Evolutionary conservation across 1,284 basidiomycete genomes (phyloP), one percentile per base, ranked within the genome.

Genomic region (Agaricales sp.): DNA sequence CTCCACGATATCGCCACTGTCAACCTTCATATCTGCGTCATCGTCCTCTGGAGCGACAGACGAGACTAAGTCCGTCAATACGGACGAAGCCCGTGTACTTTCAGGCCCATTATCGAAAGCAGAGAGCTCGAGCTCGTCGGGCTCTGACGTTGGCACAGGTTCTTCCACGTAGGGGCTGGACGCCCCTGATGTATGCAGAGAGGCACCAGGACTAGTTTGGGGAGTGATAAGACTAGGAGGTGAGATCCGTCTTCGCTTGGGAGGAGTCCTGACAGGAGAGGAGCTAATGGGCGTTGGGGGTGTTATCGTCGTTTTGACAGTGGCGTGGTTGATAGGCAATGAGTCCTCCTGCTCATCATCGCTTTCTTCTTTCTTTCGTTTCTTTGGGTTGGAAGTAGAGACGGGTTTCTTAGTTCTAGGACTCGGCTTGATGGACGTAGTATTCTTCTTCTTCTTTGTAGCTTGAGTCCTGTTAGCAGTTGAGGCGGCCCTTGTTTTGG

Each of bases 281-380:
- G 39, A 41, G 39, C 39, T 41, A 18, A 18, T 20, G 4, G 39
- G 39, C 16, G 39, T 41, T 16, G 39, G 39, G 18, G 39, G 39
- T 11, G 39, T 41, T 6, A 41, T 16, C 18, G 6, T 41, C 39
- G 13, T n/a, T 20, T 8, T 41, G 30, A 35, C 8, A 8, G 30
- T n/a, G 11, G 8, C 11, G 39, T n/a, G 18, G 39, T 6, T 16
- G 18, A 16, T 41, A 41, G 26, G 6, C 6, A 14, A 6, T 6
- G 6, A 6, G 6, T 30, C 6, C 26, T 41, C 39, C 39, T 41
- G 8, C 8, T 41, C 39, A 41, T 41, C 39, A 16, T 41, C 39
- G 39, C 39, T 41, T n/a, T 41, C 39, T 16, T 41, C 18, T 16
- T 41, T 41, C 39, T 41, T 41, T 41, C 39, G 39, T 18, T 41